Evolutionary conservation across 2,329 filamentous ascomycete genomes (phyloP), one percentile per base, ranked within the genome.

Genomic region (Xylariaceae sp.): DNA sequence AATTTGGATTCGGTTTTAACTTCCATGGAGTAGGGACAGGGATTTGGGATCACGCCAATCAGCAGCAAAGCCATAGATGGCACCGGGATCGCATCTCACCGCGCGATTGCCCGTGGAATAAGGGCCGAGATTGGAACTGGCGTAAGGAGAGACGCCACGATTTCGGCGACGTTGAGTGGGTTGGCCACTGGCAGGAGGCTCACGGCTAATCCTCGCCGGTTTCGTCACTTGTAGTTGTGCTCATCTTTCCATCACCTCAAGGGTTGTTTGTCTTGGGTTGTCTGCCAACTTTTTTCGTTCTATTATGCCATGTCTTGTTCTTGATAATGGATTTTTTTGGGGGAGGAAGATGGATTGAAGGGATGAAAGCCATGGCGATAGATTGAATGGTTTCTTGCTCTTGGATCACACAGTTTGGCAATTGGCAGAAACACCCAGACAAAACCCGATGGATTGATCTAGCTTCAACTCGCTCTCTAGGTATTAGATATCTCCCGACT

Each of bases 111-210:
- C 82, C 82, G 56, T 82, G 81, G 78, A 80, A 74, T 62, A 83
- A 81, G 70, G 79, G 79, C 62, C 80, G 82, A 77, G 83, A 86
- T 74, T 81, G 78, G 78, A 83, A 82, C 62, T 85, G 83, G 82
- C 82, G 83, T 70, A 79, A 83, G 69, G 86, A 89, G 61, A 79
- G 77, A 70, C 82, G 82, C 66, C 75, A 81, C 70, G 88, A 89
- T 77, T 83, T 90, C 73, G 88, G 87, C 71, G 89, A 93, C 71
- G 78, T 93, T 80, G 92, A 96, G 85, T 96, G 93, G 88, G 91
- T 96, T 86, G 92, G 92, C 81, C 91, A 90, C 78, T 96, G 90
- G 86, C 87, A 90, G 74, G 86, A 87, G 66, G 74, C 74, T 70
- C 73, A 75, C 63, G 61, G 60, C 62, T 57, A 60, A 45, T 60